These are phyloP conservation scores for Osmanthus fragrans DNA, from an alignment of 257 asterid genomes.

Conservation along the genomic window DNA sequence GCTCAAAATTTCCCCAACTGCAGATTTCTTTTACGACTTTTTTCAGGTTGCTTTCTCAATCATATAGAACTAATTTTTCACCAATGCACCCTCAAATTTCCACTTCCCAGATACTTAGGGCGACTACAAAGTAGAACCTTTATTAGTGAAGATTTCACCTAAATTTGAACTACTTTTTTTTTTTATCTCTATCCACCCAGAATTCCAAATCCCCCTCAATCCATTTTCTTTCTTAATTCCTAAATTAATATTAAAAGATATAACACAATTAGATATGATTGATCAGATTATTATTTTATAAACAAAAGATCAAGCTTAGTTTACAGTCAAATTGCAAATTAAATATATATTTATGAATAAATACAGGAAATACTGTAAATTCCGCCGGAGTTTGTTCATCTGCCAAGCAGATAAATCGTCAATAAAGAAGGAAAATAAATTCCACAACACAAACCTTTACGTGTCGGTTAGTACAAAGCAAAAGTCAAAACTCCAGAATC, in stretches of 20 bases:
- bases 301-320: neutral
- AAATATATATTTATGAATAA: constrained; percentile 6
- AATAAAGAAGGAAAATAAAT: constrained; percentile 11
- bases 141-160: constrained; percentile 59
- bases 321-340: constrained; percentile 6
- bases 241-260: constrained; percentile 18
- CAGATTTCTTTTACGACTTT: neutral
- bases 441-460: constrained; percentile 43
- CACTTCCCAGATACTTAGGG: constrained; percentile 33
- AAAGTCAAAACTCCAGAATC: constrained; percentile 35
- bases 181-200: constrained; percentile 22
- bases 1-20: constrained; percentile 24
- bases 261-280: constrained; percentile 19
- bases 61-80: constrained; percentile 29
- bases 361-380: constrained; percentile 35
- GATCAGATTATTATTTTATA: constrained; percentile 6
- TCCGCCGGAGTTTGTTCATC: constrained; percentile 84
- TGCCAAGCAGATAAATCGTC: constrained; percentile 48
- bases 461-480: constrained; percentile 39
- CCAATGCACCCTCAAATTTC: constrained; percentile 16
- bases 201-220: constrained; percentile 36
- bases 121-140: constrained; percentile 30
- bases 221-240: constrained; percentile 15
- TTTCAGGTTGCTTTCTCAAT: constrained; percentile 12
- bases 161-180: constrained; percentile 47